phyloP scores from a whole-genome alignment of 169 alveolate genomes.

The Cryptosporidium canis region DNA sequence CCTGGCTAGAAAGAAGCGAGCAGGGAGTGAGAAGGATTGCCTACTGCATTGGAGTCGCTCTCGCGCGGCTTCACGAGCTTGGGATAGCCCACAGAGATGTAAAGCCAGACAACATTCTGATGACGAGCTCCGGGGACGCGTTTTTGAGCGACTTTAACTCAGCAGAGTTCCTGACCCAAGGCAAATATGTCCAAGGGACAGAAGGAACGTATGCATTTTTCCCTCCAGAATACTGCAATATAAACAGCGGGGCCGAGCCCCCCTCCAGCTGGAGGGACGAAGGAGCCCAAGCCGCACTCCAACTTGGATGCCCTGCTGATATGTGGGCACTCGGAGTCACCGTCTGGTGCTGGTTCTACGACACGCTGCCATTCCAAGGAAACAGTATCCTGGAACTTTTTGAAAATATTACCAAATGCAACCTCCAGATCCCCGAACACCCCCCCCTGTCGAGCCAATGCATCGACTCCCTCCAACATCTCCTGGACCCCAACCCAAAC shows the following conservation, averaged over 20 bases:
- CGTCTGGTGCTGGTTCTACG: constrained; percentile 79
- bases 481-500: constrained; percentile 42
- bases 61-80: constrained; percentile 75
- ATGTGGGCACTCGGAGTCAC: constrained; percentile 86
- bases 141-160: constrained; percentile 79
- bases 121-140: constrained; percentile 63
- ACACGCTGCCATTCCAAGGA: constrained; percentile 78
- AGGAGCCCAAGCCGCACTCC: constrained; percentile 23
- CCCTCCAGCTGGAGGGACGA: constrained; percentile 35
- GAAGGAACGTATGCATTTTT: constrained; percentile 84
- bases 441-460: constrained; percentile 47
- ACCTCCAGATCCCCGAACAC: constrained; percentile 45
- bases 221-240: constrained; percentile 83
- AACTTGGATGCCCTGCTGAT: constrained; percentile 83
- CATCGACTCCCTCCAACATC: neutral
- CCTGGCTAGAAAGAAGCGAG: neutral
- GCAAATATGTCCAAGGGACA: constrained; percentile 69
- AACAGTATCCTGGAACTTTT: constrained; percentile 73
- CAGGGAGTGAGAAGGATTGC: neutral
- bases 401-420: constrained; percentile 72
- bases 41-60: constrained; percentile 56
- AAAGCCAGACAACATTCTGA: constrained; percentile 78
- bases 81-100: constrained; percentile 79
- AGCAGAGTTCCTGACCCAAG: constrained; percentile 73
- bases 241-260: constrained; percentile 52